Percentiles rank a stretch among this genome's conserved stretches.
phyloP scores from a whole-genome alignment of 192 early-diverging fungal genomes.

The Rhizoclosmatium sp. region DNA sequence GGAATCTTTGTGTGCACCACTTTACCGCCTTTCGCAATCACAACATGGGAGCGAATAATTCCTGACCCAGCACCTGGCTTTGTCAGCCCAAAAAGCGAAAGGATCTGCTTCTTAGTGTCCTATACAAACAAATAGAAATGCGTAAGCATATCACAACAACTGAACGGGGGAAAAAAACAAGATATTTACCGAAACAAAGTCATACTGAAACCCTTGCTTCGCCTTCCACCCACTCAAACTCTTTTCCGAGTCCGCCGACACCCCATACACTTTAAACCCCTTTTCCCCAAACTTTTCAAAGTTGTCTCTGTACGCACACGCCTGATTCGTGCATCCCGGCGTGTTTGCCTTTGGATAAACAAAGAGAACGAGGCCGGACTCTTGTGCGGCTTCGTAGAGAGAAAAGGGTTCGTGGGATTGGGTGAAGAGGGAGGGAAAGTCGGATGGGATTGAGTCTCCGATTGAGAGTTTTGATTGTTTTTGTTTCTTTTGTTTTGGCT shows the following conservation, averaged over 20 bases:
- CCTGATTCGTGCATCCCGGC: slow-evolving; percentile 50
- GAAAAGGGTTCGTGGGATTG: slow-evolving; percentile 18
- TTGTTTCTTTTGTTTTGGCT: slow-evolving; percentile 14
- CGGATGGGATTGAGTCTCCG: slow-evolving; percentile 37
- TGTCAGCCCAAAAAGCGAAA: slow-evolving; percentile 35
- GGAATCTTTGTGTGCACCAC: slow-evolving; percentile 32
- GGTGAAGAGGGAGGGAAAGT: slow-evolving; percentile 15
- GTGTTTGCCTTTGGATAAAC: slow-evolving; percentile 50
- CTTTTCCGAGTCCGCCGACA: slow-evolving; percentile 40
- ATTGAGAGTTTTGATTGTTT: background rate
- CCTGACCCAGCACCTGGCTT: slow-evolving; percentile 4
- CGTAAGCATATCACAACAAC: background rate
- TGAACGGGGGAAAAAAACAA: slow-evolving; percentile 1
- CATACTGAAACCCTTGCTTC: slow-evolving; percentile 46
- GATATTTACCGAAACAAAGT: slow-evolving; percentile 28
- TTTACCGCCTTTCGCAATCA: slow-evolving; percentile 46
- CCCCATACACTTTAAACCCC: slow-evolving; percentile 49
- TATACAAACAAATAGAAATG: background rate
- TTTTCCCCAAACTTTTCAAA: slow-evolving; percentile 22
- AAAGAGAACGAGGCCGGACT: slow-evolving; percentile 46
- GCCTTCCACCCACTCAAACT: slow-evolving; percentile 32
- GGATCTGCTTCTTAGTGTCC: slow-evolving; percentile 35
- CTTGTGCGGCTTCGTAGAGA: slow-evolving; percentile 33
- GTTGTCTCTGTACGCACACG: slow-evolving; percentile 46
- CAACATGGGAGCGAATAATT: slow-evolving; percentile 41